Evolutionary conservation across 1,139 yeast species (phyloP).

Genomic region (Debaryomyces nepalensis): DNA sequence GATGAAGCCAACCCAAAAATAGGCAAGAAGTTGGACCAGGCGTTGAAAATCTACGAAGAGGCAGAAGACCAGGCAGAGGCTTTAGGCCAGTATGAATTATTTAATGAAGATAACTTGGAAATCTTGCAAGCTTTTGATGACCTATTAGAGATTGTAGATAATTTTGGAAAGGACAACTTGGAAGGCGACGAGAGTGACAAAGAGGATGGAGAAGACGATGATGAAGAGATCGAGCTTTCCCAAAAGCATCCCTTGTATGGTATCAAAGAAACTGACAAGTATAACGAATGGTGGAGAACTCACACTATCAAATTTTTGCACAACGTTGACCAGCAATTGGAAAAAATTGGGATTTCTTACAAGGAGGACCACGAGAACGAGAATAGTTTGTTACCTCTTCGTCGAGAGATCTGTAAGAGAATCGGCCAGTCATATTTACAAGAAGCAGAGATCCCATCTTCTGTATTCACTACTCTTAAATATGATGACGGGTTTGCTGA

Average conservation of each 20-base stretch:
- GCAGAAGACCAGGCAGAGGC: conserved; percentile 45
- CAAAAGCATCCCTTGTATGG: conserved; percentile 58
- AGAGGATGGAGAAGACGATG: conserved; percentile 30
- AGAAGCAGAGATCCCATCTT: conserved; percentile 65
- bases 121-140: conserved; percentile 64
- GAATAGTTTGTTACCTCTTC: conserved; percentile 24
- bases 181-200: conserved; percentile 45
- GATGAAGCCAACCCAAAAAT: conserved; percentile 35
- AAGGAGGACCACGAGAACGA: conserved; percentile 16
- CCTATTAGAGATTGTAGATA: conserved; percentile 64
- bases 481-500: conserved; percentile 61
- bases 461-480: conserved; percentile 56
- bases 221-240: conserved; percentile 39
- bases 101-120: conserved; percentile 50
- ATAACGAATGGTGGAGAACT: conserved; percentile 60
- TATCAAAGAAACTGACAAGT: conserved; percentile 41
- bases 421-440: conserved; percentile 66
- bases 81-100: conserved; percentile 29
- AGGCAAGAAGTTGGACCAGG: conserved; percentile 43
- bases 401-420: conserved; percentile 47
- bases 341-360: conserved; percentile 15
- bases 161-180: conserved; percentile 58
- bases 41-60: conserved; percentile 46
- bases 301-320: conserved; percentile 51
- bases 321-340: conserved; percentile 32